Evolutionary conservation across 768 basidiomycete genomes (phyloP).

Genomic region (Calvatia gigantea): DNA sequence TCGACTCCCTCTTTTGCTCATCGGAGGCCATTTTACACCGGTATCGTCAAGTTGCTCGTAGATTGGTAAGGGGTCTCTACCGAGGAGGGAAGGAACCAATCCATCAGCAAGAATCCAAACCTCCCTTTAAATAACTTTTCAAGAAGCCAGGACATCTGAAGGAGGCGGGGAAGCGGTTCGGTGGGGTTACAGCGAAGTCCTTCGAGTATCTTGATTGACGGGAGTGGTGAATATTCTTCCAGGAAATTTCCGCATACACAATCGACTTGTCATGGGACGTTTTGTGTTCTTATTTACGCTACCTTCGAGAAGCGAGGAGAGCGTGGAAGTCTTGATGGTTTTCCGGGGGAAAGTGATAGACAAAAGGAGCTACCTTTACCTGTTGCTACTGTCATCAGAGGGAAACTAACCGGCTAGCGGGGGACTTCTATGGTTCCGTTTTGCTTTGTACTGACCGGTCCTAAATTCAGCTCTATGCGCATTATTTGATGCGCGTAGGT

Average conservation of each 20-base stretch:
- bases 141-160: neutral
- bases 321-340: neutral
- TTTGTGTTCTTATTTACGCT: neutral
- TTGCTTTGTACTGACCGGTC: too few species aligned
- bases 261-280: conserved; percentile 8
- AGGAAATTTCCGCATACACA: conserved; percentile 10
- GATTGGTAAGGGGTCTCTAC: neutral
- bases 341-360: neutral
- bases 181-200: conserved; percentile 13
- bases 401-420: neutral
- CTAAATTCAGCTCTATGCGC: too few species aligned
- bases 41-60: neutral
- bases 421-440: too few species aligned
- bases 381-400: neutral
- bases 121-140: neutral
- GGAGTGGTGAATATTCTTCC: conserved; percentile 10
- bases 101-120: neutral
- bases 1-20: conserved; percentile 11
- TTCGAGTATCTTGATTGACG: neutral
- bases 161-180: neutral
- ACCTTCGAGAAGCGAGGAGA: neutral
- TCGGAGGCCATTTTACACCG: neutral
- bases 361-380: neutral
- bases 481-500: too few species aligned
- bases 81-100: neutral